Conservation (phyloP, 106 monocot species). For the Allium fistulosum region DNA sequence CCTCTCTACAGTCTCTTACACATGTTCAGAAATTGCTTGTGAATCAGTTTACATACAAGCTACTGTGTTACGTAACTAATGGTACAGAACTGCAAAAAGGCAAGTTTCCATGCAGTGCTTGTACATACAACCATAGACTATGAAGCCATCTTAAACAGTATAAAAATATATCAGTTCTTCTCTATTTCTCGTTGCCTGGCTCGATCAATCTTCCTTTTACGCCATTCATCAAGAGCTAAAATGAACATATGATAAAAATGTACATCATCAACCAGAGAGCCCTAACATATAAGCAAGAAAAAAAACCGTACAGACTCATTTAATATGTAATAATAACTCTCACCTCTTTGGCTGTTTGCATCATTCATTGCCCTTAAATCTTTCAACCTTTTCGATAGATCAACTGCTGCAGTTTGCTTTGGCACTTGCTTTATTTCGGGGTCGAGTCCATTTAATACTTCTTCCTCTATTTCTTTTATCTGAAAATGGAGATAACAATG, state of each 20-base stretch:
- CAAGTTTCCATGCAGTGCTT: too few species aligned
- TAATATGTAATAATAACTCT: not conserved
- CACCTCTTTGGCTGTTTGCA: constrained; percentile 76
- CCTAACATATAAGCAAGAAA: too few species aligned
- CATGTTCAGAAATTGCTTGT: too few species aligned
- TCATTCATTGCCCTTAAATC: constrained; percentile 65
- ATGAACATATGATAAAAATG: not conserved
- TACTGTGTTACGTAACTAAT: too few species aligned
- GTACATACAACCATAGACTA: too few species aligned
- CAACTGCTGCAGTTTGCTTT: constrained; percentile 71
- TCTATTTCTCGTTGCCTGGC: constrained; percentile 51
- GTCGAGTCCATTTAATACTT: constrained; percentile 33
- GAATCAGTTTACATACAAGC: too few species aligned
- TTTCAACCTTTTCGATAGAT: constrained; percentile 69
- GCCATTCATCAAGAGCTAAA: constrained; percentile 62
- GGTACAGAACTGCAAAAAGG: too few species aligned
- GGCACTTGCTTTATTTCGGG: constrained; percentile 27
- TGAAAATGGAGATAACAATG: constrained; percentile 10
- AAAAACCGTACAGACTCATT: not conserved
- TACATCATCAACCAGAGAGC: too few species aligned
- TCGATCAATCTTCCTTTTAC: constrained; percentile 48
- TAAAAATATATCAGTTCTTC: constrained; percentile 21
- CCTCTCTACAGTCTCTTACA: too few species aligned
- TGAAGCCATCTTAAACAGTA: too few species aligned
- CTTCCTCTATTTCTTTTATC: constrained; percentile 75